phyloP scores from a whole-genome alignment of 345 rosid species.

The Lenwebbia sp. region DNA sequence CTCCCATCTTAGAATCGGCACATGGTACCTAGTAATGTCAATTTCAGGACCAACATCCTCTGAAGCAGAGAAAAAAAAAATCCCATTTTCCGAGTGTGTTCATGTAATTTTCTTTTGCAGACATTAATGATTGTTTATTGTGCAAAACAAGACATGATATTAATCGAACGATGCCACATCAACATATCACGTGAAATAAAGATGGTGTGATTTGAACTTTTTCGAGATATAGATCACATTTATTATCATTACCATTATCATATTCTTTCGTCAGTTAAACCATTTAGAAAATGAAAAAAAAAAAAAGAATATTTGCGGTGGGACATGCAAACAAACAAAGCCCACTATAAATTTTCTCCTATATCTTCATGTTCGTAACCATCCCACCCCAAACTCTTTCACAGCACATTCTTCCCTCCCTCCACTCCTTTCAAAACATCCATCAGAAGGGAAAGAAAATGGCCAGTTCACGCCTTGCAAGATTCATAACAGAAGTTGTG shows the following conservation, averaged over 20 bases:
- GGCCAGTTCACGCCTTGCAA: slow-evolving; percentile 56
- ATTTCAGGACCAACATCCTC: neutral
- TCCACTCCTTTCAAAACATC: neutral
- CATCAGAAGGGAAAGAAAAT: slow-evolving; percentile 5
- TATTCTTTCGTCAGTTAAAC: neutral
- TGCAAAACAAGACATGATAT: neutral
- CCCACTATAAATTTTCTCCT: neutral
- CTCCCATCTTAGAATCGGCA: neutral
- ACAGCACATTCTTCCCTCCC: neutral
- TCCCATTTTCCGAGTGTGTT: neutral
- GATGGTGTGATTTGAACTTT: neutral
- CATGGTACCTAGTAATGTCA: neutral
- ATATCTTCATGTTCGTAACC: neutral
- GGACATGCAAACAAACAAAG: neutral
- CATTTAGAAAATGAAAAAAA: neutral
- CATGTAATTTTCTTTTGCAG: neutral
- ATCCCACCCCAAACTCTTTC: neutral
- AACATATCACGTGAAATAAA: neutral
- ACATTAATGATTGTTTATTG: neutral
- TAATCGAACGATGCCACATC: neutral
- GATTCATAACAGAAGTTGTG: slow-evolving; percentile 70
- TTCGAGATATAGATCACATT: neutral
- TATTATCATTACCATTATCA: neutral
- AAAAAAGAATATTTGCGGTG: neutral
- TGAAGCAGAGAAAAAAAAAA: neutral